These are phyloP conservation scores for Zychaea mexicana DNA, from an alignment of 371 early-diverging fungal species.

Conservation along the genomic window DNA sequence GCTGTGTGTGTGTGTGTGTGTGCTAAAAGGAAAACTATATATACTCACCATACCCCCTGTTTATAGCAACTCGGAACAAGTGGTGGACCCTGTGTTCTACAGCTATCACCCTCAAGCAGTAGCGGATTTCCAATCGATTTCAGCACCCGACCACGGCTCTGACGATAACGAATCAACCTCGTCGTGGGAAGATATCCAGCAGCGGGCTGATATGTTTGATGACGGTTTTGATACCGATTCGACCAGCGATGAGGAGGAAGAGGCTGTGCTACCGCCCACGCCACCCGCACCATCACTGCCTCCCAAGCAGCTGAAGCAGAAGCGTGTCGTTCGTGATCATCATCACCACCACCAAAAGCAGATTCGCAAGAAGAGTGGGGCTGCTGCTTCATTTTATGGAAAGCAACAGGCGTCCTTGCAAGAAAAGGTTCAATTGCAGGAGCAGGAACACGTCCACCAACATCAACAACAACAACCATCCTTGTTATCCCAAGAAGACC, in stretches of 20 bases:
- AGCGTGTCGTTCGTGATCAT: too few relatives aligned
- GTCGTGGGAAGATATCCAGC: constrained; percentile 21
- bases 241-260: constrained; percentile 3
- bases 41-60: not conserved
- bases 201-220: constrained; percentile 14
- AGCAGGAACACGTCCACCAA: not conserved
- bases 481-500: not conserved
- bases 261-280: not conserved
- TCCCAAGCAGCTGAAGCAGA: not conserved
- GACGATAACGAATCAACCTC: constrained; percentile 20
- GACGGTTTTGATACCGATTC: constrained; percentile 9
- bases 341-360: too few relatives aligned
- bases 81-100: constrained; percentile 7
- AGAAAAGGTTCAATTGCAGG: too few relatives aligned
- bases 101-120: constrained; percentile 4
- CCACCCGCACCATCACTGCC: not conserved
- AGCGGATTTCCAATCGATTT: constrained; percentile 17
- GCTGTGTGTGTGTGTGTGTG: not conserved
- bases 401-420: too few relatives aligned
- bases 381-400: too few relatives aligned
- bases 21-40: not conserved
- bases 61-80: constrained; percentile 3
- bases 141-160: constrained; percentile 10
- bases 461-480: constrained; percentile 6
- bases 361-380: too few relatives aligned